A percentile compares a stretch with the other conserved stretches of the same genome.
These are phyloP conservation scores for Corylus americana DNA, from an alignment of 306 rosid genomes.

Conservation along the genomic window DNA sequence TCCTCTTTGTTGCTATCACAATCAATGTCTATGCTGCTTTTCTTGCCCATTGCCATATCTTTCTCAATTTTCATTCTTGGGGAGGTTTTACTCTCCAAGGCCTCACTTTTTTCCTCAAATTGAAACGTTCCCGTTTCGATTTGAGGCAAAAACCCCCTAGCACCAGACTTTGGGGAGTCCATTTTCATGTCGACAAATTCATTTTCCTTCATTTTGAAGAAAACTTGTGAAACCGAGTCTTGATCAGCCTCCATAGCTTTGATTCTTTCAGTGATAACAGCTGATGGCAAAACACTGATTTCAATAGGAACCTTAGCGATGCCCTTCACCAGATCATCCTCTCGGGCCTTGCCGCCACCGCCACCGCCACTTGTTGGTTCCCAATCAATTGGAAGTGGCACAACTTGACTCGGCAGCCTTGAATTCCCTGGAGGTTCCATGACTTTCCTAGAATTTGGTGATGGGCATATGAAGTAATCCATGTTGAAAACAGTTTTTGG, in stretches of 20 bases:
- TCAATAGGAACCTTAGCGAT: slow-evolving; percentile 14
- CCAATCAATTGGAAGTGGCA: slow-evolving; percentile 46
- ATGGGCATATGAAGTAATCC: slow-evolving; percentile 56
- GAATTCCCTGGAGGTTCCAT: slow-evolving; percentile 24
- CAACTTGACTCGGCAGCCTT: slow-evolving; percentile 26
- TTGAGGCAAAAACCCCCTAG: slow-evolving; percentile 40
- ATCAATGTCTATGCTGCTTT: slow-evolving; percentile 31
- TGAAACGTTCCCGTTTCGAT: slow-evolving; percentile 35
- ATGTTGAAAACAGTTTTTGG: slow-evolving; percentile 40
- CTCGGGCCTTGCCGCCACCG: slow-evolving; percentile 1
- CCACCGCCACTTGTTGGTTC: slow-evolving; percentile 31
- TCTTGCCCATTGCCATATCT: slow-evolving; percentile 22
- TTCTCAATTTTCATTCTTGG: slow-evolving; percentile 46
- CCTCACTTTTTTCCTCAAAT: slow-evolving; percentile 49
- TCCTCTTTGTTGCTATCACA: slow-evolving; percentile 24
- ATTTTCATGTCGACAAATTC: slow-evolving; percentile 81
- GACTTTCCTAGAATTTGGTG: slow-evolving; percentile 40
- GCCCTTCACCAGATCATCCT: slow-evolving; percentile 28
- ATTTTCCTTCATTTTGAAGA: slow-evolving; percentile 62
- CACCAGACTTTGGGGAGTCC: slow-evolving; percentile 65
- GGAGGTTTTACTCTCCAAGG: slow-evolving; percentile 39
- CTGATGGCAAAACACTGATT: slow-evolving; percentile 20
- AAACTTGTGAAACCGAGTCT: slow-evolving; percentile 50
- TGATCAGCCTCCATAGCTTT: slow-evolving; percentile 38
- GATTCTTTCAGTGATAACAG: slow-evolving; percentile 12